Conservation (phyloP, 257 asterid genomes). For the Salvia miltiorrhiza region DNA sequence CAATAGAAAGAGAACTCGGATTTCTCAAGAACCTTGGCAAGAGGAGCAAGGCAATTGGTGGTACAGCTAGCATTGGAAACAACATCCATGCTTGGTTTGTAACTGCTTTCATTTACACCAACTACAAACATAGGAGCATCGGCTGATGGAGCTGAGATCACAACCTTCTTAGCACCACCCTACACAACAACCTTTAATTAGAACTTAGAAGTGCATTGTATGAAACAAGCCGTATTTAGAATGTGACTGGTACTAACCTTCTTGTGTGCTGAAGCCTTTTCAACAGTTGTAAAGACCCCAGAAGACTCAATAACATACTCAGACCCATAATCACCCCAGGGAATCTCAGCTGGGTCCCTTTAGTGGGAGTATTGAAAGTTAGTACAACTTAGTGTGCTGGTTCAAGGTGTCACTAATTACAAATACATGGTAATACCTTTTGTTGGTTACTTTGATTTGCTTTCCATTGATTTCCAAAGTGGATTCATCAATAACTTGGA, state of each 20-base stretch:
- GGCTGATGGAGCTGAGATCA: slow-evolving; percentile 98
- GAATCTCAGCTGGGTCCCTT: slow-evolving; percentile 94
- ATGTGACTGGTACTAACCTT: slow-evolving; percentile 42
- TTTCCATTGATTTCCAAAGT: slow-evolving; percentile 94
- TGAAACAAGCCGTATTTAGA: slow-evolving; percentile 4
- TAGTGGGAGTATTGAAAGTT: slow-evolving; percentile 14
- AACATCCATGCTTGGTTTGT: slow-evolving; percentile 88
- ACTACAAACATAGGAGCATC: slow-evolving; percentile 99
- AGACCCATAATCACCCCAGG: slow-evolving; percentile 96
- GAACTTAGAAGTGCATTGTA: slow-evolving; percentile 10
- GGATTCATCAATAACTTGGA: slow-evolving; percentile 70
- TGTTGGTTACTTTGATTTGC: slow-evolving; percentile 64
- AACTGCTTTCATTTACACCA: slow-evolving; percentile 86
- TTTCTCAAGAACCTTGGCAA: slow-evolving; percentile 74
- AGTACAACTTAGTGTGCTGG: slow-evolving; percentile 13
- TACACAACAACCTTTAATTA: slow-evolving; percentile 31
- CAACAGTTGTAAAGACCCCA: slow-evolving; percentile 82
- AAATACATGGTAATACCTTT: slow-evolving; percentile 51
- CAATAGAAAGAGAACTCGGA: neutral
- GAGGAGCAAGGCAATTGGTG: slow-evolving; percentile 98
- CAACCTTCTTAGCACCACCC: slow-evolving; percentile 98
- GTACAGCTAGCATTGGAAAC: slow-evolving; percentile 99
- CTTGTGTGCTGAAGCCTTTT: slow-evolving; percentile 85
- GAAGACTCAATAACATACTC: slow-evolving; percentile 93
- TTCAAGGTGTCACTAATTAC: neutral